Evolutionary conservation across 2,329 filamentous ascomycete species (phyloP).

Genomic region (Diatrype stigma): DNA sequence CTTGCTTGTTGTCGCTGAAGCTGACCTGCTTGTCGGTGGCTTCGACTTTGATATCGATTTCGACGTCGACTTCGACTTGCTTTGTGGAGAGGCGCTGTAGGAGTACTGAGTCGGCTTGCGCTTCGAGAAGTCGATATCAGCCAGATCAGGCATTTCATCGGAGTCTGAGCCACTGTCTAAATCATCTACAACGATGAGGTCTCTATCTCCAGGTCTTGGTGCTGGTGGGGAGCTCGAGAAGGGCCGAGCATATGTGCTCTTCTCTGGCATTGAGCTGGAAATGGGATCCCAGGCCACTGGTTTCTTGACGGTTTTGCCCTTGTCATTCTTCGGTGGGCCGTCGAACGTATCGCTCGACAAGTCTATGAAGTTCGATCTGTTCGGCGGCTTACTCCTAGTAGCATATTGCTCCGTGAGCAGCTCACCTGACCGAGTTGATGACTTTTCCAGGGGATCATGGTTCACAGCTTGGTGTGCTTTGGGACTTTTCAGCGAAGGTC

Average conservation of each 20-base stretch:
- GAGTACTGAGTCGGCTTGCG: conserved; percentile 10
- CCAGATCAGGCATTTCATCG: conserved; percentile 47
- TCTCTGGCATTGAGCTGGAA: conserved; percentile 48
- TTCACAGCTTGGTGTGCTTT: not conserved
- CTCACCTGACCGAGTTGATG: conserved; percentile 1
- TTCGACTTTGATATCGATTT: conserved; percentile 17
- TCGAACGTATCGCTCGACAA: conserved; percentile 23
- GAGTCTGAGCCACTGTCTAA: conserved; percentile 25
- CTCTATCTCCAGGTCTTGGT: conserved; percentile 16
- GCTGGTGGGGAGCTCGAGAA: conserved; percentile 10
- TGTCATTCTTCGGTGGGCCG: conserved; percentile 6
- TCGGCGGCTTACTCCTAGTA: conserved; percentile 10
- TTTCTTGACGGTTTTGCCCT: conserved; percentile 15
- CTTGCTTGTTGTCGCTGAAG: conserved; percentile 11
- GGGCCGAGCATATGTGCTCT: conserved; percentile 13
- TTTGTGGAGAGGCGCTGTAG: conserved; percentile 13
- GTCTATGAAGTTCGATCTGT: conserved; percentile 18
- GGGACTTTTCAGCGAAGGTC: no score
- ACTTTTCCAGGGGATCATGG: conserved; percentile 1
- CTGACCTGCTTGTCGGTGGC: conserved; percentile 13
- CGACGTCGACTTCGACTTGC: conserved; percentile 16
- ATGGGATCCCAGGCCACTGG: conserved; percentile 44
- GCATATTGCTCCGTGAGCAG: conserved; percentile 1
- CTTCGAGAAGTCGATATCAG: conserved; percentile 34
- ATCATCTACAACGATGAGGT: conserved; percentile 35